Evolutionary conservation across 345 rosid species (phyloP).

Genomic region (Eucalyptus pauciflora): DNA sequence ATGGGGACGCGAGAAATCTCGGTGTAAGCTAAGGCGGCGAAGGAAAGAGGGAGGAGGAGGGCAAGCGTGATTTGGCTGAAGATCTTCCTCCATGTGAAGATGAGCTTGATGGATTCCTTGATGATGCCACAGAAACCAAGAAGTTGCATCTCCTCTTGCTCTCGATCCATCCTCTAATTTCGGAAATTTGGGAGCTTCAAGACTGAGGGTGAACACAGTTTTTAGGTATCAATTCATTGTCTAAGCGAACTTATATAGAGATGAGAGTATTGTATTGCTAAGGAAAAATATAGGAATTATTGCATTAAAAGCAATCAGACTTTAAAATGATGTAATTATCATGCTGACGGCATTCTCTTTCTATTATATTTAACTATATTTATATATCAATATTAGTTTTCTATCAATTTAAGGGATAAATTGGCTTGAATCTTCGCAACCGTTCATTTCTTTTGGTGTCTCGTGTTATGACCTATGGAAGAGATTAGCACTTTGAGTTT

Average conservation of each 20-base stretch:
- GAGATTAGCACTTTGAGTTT: no score
- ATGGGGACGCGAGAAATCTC: constrained; percentile 11
- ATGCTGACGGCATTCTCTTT: neutral
- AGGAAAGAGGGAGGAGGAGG: constrained; percentile 35
- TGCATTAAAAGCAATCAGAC: neutral
- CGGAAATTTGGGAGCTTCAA: neutral
- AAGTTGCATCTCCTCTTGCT: constrained; percentile 38
- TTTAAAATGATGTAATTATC: neutral
- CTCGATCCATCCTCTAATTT: constrained; percentile 23
- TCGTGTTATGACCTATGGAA: neutral
- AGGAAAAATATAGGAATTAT: neutral
- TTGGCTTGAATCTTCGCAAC: neutral
- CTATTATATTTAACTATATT: neutral
- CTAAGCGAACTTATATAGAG: neutral
- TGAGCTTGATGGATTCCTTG: constrained; percentile 33
- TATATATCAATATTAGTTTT: neutral
- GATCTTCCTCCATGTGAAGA: constrained; percentile 31
- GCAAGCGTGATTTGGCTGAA: constrained; percentile 35
- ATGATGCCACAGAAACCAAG: constrained; percentile 32
- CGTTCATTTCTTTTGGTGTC: neutral
- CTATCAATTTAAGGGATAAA: neutral
- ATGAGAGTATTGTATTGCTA: neutral
- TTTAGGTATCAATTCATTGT: neutral
- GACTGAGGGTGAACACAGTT: neutral
- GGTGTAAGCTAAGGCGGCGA: constrained; percentile 20